Evolutionary conservation across 495 filamentous ascomycete species (phyloP), one percentile per base, ranked within the genome.

Genomic region (Daldinia concentrica): DNA sequence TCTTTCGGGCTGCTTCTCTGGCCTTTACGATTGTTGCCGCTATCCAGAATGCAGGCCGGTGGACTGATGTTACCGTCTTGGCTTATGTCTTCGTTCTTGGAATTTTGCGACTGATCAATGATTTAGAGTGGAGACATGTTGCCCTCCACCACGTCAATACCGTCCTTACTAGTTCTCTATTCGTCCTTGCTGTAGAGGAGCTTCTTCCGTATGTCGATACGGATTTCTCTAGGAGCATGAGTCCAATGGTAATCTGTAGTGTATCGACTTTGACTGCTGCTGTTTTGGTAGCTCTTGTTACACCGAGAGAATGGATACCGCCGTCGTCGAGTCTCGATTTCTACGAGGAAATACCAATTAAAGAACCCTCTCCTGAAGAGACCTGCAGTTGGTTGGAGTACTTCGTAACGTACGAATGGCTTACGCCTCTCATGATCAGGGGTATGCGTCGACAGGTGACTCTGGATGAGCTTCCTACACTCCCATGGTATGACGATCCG

Each of bases 401-500:
- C 59, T 86, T 83, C 73, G 79, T 81, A 56, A 80, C 81, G 2
- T 86, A 80, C 68, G 83, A 82, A 68, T 85, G 81, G 79, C 77
- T 86, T 55, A 84, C 81, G 1, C 79, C 82, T 41, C 76, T 86
- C 50, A 79, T 86, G 36, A 69, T 83, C 43, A 81, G 76, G 59
- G 83, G 81, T 27, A 79, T 76, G 68, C 80, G 78, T 45, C 74
- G 72, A 6, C 77, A 82, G 34, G 48, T 85, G 64, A 82, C 79
- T 17, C 77, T 85, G 57, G 78, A 81, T 43, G 84, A 83, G 74
- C 72, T 86, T 30, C 82, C 82, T 12, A 77, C 67, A n/a, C 78
- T 86, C 17, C 82, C 84, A 0, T 82, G 82, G 73, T 86, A 86
- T 61, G 84, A 86, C 58, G 82, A 84, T 41, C 84, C 84, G 3